A percentile compares a stretch with the other conserved stretches of the same genome.
Evolutionary conservation across 192 early-diverging fungal species (phyloP).

Genomic region (Coemansia brasiliensis): DNA sequence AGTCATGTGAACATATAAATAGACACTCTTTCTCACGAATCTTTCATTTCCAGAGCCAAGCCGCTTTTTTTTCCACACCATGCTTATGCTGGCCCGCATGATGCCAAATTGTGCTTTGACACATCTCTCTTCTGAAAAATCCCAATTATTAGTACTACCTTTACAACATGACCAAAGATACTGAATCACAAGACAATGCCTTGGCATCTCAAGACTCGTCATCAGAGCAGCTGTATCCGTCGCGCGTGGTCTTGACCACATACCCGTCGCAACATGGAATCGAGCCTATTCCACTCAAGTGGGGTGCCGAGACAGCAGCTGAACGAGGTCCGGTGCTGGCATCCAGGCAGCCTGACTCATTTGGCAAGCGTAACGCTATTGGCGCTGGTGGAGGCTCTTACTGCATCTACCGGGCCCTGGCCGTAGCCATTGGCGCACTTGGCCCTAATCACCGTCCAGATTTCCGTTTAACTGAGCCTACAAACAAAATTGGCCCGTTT

Average conservation of each 20-base stretch:
- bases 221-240: conserved; percentile 54
- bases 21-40: too few species aligned
- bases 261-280: conserved; percentile 70
- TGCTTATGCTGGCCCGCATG: too few species aligned
- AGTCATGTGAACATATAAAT: neutral
- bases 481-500: conserved; percentile 76
- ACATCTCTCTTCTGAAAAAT: too few species aligned
- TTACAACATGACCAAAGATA: too few species aligned
- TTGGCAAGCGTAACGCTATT: conserved; percentile 89
- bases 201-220: neutral
- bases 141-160: too few species aligned
- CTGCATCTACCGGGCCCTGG: conserved; percentile 87
- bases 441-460: conserved; percentile 83
- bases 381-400: conserved; percentile 93
- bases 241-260: conserved; percentile 68
- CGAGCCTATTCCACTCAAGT: conserved; percentile 71
- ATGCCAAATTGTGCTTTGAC: too few species aligned
- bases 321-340: conserved; percentile 84
- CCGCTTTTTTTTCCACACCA: too few species aligned
- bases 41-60: too few species aligned
- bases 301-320: conserved; percentile 72
- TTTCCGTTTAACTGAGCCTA: conserved; percentile 83
- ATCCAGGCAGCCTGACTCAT: conserved; percentile 70
- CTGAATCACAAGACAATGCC: too few species aligned
- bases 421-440: conserved; percentile 87